Evolutionary conservation across 169 alveolate species (phyloP).

Genomic region (Cryptosporidium felis): DNA sequence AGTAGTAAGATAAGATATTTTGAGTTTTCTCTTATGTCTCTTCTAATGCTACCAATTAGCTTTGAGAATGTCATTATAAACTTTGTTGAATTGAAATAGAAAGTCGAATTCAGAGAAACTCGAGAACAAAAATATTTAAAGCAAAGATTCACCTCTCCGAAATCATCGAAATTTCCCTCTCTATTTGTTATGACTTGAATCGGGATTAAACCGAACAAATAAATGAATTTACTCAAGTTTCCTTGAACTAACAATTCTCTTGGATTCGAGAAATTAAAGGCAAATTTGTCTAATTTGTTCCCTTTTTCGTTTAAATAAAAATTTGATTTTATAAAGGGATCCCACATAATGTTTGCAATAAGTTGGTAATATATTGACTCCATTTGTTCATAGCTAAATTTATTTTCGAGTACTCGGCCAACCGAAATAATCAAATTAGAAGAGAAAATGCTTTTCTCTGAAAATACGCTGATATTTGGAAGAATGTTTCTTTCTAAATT

Average conservation of each 20-base stretch:
- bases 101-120: neutral
- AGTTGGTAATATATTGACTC: constrained; percentile 18
- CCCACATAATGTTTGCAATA: constrained; percentile 2
- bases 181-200: neutral
- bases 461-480: neutral
- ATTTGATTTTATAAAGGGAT: neutral
- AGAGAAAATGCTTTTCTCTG: neutral
- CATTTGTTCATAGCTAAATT: neutral
- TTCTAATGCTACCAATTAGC: neutral
- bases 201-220: constrained; percentile 35
- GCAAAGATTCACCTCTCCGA: neutral
- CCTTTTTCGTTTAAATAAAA: neutral
- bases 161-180: neutral
- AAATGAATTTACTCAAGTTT: neutral
- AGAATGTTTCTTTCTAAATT: constrained; percentile 6
- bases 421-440: neutral
- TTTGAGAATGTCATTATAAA: neutral
- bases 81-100: constrained; percentile 7
- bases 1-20: neutral
- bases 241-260: neutral
- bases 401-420: neutral
- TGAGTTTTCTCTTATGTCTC: neutral
- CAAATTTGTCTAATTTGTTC: neutral
- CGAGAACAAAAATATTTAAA: constrained; percentile 27
- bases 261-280: neutral